Base-by-base conservation (phyloP, 805 yeast genomes). In the Candida qinlingensis region DNA sequence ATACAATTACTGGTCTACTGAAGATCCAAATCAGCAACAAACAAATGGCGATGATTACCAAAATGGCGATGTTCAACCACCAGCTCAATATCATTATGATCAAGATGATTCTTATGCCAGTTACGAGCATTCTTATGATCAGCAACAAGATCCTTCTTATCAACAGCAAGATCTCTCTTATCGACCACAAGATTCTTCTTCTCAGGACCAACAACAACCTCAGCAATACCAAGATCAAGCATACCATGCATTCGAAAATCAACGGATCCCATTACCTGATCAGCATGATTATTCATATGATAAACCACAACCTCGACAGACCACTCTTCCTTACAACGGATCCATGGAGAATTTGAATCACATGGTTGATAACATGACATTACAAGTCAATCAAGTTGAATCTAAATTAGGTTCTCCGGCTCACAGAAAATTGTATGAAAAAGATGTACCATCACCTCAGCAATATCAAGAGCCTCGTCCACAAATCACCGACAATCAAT, bases 321-420 rank as follows among this genome's bases (percentile, higher is more conserved):
- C 41, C 27, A 30, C 9, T 13, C 10, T 34, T 37, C 40, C 28
- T 1, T 33, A 48, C 13, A 43, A 33, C 39, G 54, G 46, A 0
- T 53, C 62, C 0, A 57, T 67, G 28, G 68, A 66, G 30, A 68
- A 62, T 36, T 45, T 73, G 41, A 59, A 59, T 5, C 58, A 61
- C 12, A 66, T 70, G 69, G 69, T 70, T 27, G 71, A 69, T 42
- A 56, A 66, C n/a, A 45, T 60, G 47, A 45, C 60, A 12, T 54
- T 69, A 1, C 59, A 59, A 41, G 62, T 62, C 27, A 51, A 54
- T 35, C 44, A 57, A 7, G 62, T 59, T 11, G 60, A 54, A 42
- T 46, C 37, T 9, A 59, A 57, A 29, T 19, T 61, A 7, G 59
- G 55, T 10, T 31, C 34, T 31, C 34, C 34, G 11, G 34, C 8